These are phyloP conservation scores for Stromatinia cepivora DNA, from an alignment of 2,329 filamentous ascomycete genomes.

Conservation along the genomic window DNA sequence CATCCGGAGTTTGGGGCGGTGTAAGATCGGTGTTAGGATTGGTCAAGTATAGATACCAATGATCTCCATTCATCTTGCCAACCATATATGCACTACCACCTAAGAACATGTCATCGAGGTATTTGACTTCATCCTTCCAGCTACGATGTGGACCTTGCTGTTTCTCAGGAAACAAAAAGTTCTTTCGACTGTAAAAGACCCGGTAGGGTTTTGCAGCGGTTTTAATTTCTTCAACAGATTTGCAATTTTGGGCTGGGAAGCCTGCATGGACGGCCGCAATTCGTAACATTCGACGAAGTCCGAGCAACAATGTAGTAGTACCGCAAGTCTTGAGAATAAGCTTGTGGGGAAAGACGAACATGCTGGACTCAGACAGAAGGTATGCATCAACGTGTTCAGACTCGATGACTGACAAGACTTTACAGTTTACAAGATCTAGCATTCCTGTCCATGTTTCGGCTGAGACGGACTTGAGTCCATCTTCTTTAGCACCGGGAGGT, in stretches of 20 bases:
- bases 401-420: constrained; percentile 90
- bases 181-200: constrained; percentile 98
- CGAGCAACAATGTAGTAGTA: constrained; percentile 88
- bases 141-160: constrained; percentile 93
- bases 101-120: constrained; percentile 86
- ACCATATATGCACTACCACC: constrained; percentile 98
- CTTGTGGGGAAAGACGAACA: constrained; percentile 99
- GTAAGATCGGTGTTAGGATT: constrained; percentile 78
- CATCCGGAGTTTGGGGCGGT: constrained; percentile 74
- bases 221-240: constrained; percentile 63
- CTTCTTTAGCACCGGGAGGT: constrained; percentile 66
- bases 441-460: constrained; percentile 90
- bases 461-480: constrained; percentile 83
- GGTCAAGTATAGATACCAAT: constrained; percentile 98
- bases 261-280: constrained; percentile 86
- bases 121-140: constrained; percentile 95
- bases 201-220: constrained; percentile 86
- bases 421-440: constrained; percentile 98
- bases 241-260: constrained; percentile 78
- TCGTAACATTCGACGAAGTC: constrained; percentile 85
- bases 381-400: constrained; percentile 96
- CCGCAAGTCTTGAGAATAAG: constrained; percentile 98
- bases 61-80: constrained; percentile 99
- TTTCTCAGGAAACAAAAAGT: constrained; percentile 92
- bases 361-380: constrained; percentile 96